Evolutionary conservation across 768 basidiomycete genomes (phyloP).

Genomic region (Cystobasidium ongulense): DNA sequence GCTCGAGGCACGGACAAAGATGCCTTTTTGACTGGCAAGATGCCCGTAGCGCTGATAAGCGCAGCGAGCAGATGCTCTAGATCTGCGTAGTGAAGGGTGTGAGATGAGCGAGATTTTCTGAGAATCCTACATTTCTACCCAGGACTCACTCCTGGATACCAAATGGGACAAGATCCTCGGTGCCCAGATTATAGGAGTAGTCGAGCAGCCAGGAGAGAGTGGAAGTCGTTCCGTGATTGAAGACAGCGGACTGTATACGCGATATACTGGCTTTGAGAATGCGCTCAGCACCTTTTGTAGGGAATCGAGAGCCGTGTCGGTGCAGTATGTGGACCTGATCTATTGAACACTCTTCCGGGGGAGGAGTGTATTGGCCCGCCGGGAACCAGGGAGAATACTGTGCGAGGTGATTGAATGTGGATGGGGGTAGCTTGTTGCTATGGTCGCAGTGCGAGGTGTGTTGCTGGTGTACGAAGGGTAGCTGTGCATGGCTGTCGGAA

Average conservation of each 20-base stretch:
- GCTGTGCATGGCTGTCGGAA: background rate
- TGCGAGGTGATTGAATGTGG: conserved; percentile 3
- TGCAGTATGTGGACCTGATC: conserved; percentile 49
- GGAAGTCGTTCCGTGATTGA: conserved; percentile 32
- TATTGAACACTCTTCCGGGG: background rate
- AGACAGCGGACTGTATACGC: conserved; percentile 55
- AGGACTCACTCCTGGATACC: conserved; percentile 55
- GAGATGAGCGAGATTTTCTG: no score
- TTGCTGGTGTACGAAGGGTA: background rate
- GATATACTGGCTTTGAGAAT: conserved; percentile 51
- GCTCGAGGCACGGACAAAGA: conserved; percentile 21
- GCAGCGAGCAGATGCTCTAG: background rate
- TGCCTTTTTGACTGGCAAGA: background rate
- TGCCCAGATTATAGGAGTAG: conserved; percentile 57
- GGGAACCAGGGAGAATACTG: conserved; percentile 32
- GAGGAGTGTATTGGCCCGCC: background rate
- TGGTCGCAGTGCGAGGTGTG: background rate
- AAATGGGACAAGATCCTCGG: conserved; percentile 57
- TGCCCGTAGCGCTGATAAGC: background rate
- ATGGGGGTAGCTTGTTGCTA: background rate
- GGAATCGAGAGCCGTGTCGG: conserved; percentile 71
- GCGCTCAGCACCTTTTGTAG: conserved; percentile 52
- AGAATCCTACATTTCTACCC: no score
- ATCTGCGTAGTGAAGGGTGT: no score
- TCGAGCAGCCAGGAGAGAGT: background rate